phyloP scores from a whole-genome alignment of 1,284 basidiomycete species.

The Apiotrichum akiyoshidainum region DNA sequence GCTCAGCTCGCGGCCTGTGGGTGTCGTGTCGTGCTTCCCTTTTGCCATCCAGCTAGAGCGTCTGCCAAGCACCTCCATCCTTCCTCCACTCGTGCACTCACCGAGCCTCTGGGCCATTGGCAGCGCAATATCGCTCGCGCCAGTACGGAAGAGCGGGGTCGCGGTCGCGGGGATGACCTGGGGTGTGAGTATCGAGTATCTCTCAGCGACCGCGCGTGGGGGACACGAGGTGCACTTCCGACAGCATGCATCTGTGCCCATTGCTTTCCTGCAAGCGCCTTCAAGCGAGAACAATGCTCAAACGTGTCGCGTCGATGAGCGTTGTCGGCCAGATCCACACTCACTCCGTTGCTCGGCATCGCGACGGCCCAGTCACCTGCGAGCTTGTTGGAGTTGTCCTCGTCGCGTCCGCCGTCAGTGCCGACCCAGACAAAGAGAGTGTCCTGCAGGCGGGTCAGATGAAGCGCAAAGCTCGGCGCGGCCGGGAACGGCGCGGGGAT shows the following conservation, averaged over 20 bases:
- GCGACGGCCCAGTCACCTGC: constrained; percentile 78
- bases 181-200: neutral
- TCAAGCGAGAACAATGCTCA: too few relatives aligned
- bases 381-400: constrained; percentile 51
- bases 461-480: constrained; percentile 62
- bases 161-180: constrained; percentile 56
- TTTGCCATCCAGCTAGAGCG: neutral
- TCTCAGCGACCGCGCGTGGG: too few relatives aligned
- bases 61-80: too few relatives aligned
- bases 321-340: constrained; percentile 15
- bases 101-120: constrained; percentile 75
- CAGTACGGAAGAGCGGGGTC: constrained; percentile 65
- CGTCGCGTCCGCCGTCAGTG: constrained; percentile 36
- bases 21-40: neutral
- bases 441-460: constrained; percentile 65
- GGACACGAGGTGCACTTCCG: too few relatives aligned
- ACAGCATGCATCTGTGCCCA: too few relatives aligned
- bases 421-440: constrained; percentile 83
- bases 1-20: too few relatives aligned
- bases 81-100: constrained; percentile 48
- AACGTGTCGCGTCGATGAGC: too few relatives aligned
- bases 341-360: constrained; percentile 62
- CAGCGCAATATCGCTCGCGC: constrained; percentile 62
- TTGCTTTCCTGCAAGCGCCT: too few relatives aligned
- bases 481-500: constrained; percentile 38